Evolutionary conservation across 73 alveolate genomes (phyloP).

Genomic region (Paramecium primaurelia): DNA sequence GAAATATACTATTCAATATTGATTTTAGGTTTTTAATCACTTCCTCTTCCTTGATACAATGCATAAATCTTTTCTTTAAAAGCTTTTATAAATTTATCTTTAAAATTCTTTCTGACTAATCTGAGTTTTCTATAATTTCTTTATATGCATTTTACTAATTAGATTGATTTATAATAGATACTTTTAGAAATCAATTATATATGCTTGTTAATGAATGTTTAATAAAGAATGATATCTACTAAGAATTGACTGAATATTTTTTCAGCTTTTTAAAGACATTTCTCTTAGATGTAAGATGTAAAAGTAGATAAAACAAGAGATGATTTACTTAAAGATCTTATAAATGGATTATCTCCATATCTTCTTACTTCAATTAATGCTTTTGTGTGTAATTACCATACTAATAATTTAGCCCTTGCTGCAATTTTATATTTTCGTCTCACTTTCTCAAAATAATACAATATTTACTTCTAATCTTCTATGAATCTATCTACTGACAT

Average conservation of each 20-base stretch:
- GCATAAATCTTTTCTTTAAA: neutral
- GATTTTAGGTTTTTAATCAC: neutral
- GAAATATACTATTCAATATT: neutral
- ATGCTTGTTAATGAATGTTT: neutral
- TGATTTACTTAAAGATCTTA: neutral
- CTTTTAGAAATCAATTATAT: neutral
- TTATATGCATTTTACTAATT: neutral
- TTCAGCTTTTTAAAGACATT: neutral
- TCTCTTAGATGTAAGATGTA: neutral
- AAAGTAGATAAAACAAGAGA: neutral
- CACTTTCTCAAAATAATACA: neutral
- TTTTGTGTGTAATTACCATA: neutral
- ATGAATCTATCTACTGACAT: neutral
- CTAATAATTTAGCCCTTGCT: neutral
- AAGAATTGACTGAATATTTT: neutral
- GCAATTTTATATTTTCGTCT: neutral
- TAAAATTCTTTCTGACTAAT: neutral
- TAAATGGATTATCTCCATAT: neutral
- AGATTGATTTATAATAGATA: neutral
- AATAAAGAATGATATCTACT: neutral
- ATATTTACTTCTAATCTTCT: neutral
- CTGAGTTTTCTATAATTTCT: neutral
- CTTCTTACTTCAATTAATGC: neutral
- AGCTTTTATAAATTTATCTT: neutral
- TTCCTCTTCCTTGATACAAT: neutral